Base-by-base conservation (phyloP, 2,329 filamentous ascomycete genomes). In the Penicillium sp. region DNA sequence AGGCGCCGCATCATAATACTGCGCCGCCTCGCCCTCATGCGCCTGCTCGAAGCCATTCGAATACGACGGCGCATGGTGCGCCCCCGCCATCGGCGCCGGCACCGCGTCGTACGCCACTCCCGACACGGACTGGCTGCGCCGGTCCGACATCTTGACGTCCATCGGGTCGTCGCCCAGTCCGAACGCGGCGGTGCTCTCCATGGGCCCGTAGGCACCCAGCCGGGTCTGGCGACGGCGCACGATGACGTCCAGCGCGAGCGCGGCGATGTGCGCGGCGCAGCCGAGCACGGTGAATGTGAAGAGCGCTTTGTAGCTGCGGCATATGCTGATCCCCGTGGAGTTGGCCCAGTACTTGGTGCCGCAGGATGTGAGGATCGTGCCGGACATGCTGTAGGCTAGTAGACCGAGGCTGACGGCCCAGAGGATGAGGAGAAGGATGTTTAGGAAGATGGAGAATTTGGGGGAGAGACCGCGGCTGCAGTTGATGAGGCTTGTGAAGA, bases 221-320 rank as follows among this genome's bases (percentile, higher is more conserved):
- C 62, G 60, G 11, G 60, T 72, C 41, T 72, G 62, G 21, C 66
- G 63, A 9, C 65, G 63, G 43, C 65, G 66, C 15, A 77, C 75
- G 44, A 69, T 62, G 21, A 77, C 52, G 55, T 81, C 78, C 29
- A 81, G 64, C 7, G 61, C 53, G 25, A 78, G 55, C 6, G 73
- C 68, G 8, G 69, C 60, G 38, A 76, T 56, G 21, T 75, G 73
- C 2, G 71, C 65, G 2, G 72, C 52, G n/a, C 53, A 42, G 5
- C 74, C 76, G 19, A 75, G 46, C 18, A 77, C 52, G 4, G 71
- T 68, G 56, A 81, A 81, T 20, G 72, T 64, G 60, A 79, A 81
- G n/a, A 81, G 62, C 8, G 75, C 71, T 60, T 81, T 81, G 69
- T 80, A 82, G 41, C 71, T 64, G 37, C 74, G 62, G 55, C 78